These are phyloP conservation scores for Actinidia arguta DNA, from an alignment of 179 eudicot species.

Conservation along the genomic window DNA sequence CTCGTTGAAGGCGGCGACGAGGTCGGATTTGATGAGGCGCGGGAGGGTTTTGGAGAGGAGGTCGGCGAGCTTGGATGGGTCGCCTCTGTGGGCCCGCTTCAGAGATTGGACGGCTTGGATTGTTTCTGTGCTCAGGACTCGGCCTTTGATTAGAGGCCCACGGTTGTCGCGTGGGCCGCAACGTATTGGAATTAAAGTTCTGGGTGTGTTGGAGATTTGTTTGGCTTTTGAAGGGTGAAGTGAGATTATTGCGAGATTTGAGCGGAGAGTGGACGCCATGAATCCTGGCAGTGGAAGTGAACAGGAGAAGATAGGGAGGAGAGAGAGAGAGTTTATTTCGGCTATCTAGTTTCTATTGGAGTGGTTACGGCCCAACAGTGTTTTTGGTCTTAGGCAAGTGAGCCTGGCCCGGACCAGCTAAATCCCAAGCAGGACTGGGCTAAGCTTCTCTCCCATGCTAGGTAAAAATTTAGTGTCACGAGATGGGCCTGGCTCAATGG, in stretches of 20 bases:
- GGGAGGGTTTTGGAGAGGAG: constrained; percentile 38
- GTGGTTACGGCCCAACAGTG: no score
- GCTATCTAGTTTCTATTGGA: no score
- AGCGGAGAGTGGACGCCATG: constrained; percentile 33
- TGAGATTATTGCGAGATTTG: constrained; percentile 31
- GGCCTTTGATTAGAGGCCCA: constrained; percentile 77
- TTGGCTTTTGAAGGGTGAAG: constrained; percentile 24
- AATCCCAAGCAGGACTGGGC: no score
- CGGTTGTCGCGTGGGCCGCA: constrained; percentile 86
- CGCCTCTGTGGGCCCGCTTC: constrained; percentile 58
- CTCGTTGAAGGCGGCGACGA: constrained; percentile 75
- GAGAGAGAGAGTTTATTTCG: not conserved
- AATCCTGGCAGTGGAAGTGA: no score
- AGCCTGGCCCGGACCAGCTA: no score
- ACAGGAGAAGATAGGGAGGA: not conserved
- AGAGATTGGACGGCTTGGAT: constrained; percentile 89
- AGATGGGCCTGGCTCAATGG: no score
- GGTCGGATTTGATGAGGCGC: constrained; percentile 84
- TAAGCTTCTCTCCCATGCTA: no score
- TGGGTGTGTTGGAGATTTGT: constrained; percentile 9
- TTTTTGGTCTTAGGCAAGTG: no score
- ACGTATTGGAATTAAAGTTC: constrained; percentile 30
- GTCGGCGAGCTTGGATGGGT: constrained; percentile 31
- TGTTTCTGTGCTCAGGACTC: constrained; percentile 78
- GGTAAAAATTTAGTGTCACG: no score